Conservation (phyloP, 768 basidiomycete genomes). For the Trametopsis cervina region DNA sequence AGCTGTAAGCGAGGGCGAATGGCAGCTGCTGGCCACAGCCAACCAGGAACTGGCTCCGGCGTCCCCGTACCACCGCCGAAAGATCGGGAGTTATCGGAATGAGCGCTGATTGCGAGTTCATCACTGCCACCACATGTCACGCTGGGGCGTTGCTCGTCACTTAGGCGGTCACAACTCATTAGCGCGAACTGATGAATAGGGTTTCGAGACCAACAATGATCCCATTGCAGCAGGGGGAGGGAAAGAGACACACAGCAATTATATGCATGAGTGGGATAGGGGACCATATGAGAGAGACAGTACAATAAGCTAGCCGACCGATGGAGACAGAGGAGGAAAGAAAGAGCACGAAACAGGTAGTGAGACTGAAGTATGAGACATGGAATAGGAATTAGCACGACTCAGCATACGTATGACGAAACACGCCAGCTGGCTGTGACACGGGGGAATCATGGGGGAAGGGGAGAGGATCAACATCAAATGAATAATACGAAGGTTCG, state of each 20-base stretch:
- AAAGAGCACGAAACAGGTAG: slow-evolving; percentile 2
- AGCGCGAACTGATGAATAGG: too few relatives aligned
- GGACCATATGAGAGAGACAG: slow-evolving; percentile 4
- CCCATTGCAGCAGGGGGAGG: too few relatives aligned
- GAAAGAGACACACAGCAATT: not conserved
- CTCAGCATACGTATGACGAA: slow-evolving; percentile 43
- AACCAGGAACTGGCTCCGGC: too few relatives aligned
- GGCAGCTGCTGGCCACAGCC: too few relatives aligned
- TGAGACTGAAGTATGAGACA: slow-evolving; percentile 9
- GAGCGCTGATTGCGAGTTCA: slow-evolving; percentile 5
- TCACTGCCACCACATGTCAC: too few relatives aligned
- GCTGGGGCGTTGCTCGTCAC: too few relatives aligned
- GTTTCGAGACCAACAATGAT: too few relatives aligned
- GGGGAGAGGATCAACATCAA: slow-evolving; percentile 67
- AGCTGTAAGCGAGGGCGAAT: too few relatives aligned
- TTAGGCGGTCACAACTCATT: too few relatives aligned
- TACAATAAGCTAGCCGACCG: slow-evolving; percentile 9
- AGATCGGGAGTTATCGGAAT: slow-evolving; percentile 4
- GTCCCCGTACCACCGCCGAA: too few relatives aligned
- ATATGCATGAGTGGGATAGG: slow-evolving; percentile 1
- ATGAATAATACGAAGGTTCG: slow-evolving; percentile 55
- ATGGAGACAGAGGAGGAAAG: slow-evolving; percentile 2
- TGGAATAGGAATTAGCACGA: slow-evolving; percentile 37
- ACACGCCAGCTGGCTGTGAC: slow-evolving; percentile 26
- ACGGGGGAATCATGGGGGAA: slow-evolving; percentile 43